Conservation (phyloP, 148 eudicot species). For the Fallopia convolvulus region DNA sequence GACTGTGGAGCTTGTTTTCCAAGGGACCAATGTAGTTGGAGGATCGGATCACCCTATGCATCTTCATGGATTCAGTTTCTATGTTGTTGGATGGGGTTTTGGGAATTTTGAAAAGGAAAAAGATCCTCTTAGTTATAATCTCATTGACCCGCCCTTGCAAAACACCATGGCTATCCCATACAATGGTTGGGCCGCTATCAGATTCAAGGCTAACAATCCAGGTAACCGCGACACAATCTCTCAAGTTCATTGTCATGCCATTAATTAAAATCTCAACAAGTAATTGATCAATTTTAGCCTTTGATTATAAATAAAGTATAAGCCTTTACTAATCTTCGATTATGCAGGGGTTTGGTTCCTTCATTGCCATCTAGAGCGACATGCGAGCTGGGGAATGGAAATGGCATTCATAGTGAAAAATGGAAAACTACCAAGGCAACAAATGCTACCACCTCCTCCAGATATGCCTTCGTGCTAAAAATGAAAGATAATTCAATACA, state of each 20-base stretch:
- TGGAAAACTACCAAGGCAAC: not conserved
- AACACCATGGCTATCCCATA: slow-evolving; percentile 5
- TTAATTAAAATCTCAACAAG: no score
- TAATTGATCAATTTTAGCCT: no score
- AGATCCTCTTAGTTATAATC: slow-evolving; percentile 7
- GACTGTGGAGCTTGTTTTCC: slow-evolving; percentile 3
- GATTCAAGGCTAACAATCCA: slow-evolving; percentile 11
- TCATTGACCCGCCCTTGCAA: slow-evolving; percentile 2
- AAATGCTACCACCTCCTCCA: slow-evolving; percentile 7
- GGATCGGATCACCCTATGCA: slow-evolving; percentile 11
- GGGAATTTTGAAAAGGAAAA: slow-evolving; percentile 7
- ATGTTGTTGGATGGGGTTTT: slow-evolving; percentile 9
- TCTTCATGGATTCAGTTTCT: slow-evolving; percentile 9
- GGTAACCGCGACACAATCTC: not conserved
- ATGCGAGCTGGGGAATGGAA: slow-evolving; percentile 3
- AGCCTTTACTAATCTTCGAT: no score
- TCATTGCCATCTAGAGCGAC: slow-evolving; percentile 8
- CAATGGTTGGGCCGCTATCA: slow-evolving; percentile 6
- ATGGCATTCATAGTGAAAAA: slow-evolving; percentile 5
- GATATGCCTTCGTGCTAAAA: slow-evolving; percentile 8
- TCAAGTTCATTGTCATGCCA: no score
- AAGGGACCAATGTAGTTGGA: not conserved
- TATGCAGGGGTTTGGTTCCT: slow-evolving; percentile 10
- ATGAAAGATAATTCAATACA: not conserved
- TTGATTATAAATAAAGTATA: no score